Conservation (phyloP, 2,329 filamentous ascomycete genomes). For the Fusarium sororula region DNA sequence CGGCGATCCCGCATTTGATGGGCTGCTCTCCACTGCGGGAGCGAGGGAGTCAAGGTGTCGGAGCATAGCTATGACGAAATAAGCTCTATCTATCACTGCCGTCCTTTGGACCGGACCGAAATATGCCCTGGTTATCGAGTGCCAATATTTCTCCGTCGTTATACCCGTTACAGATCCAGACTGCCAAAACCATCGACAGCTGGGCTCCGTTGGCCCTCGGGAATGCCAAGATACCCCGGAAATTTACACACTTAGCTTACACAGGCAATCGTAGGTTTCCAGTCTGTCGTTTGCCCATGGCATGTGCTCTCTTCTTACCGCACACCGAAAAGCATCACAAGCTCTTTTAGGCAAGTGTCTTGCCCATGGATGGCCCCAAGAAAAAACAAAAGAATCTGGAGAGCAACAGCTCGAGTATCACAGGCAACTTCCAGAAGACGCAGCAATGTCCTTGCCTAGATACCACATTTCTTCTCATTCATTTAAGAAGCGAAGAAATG, state of each 20-base stretch:
- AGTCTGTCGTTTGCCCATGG: slow-evolving; percentile 6
- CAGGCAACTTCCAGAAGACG: neutral
- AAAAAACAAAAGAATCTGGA: neutral
- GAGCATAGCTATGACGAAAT: slow-evolving; percentile 34
- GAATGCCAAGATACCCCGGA: slow-evolving; percentile 24
- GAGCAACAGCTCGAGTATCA: neutral
- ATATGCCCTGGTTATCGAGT: slow-evolving; percentile 18
- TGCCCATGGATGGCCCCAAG: neutral
- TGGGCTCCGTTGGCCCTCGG: slow-evolving; percentile 42
- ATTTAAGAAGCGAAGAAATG: neutral
- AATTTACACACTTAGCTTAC: neutral
- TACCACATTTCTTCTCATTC: neutral
- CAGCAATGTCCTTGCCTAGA: neutral
- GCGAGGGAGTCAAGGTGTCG: slow-evolving; percentile 28
- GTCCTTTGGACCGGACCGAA: slow-evolving; percentile 45
- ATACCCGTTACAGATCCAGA: slow-evolving; percentile 1
- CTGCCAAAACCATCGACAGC: slow-evolving; percentile 3
- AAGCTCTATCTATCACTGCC: slow-evolving; percentile 21
- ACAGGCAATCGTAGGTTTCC: neutral
- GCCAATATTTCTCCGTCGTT: neutral
- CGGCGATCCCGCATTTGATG: slow-evolving; percentile 1
- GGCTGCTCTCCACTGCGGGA: slow-evolving; percentile 33
- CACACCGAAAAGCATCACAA: slow-evolving; percentile 1
- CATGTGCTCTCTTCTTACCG: slow-evolving; percentile 13
- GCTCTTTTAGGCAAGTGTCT: neutral